Base-by-base conservation (phyloP, 352 stramenopile species). In the Thalassiosira mediterranea region DNA sequence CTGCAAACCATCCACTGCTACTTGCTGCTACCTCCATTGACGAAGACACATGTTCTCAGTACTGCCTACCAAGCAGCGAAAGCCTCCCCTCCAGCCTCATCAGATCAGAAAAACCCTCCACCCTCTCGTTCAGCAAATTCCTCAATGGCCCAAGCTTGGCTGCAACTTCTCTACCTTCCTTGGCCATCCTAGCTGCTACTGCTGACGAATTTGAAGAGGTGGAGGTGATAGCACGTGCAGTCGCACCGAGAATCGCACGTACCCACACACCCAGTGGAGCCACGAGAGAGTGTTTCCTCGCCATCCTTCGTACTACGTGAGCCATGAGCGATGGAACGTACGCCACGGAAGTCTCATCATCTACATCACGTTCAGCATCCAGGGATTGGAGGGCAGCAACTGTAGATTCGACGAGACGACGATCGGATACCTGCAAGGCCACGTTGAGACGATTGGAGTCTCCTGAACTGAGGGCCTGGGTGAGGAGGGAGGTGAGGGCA, bases 111-210 rank as follows among this genome's bases (percentile, higher is more conserved):
- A 92, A 92, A 49, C 78, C 79, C 63, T 90, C 83, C 34, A 88
- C 78, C 54, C 86, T 66, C 61, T 90, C 86, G 44, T 84, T 86
- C 25, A 92, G 48, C 46, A 92, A 83, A 78, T 92, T 90, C 54
- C 70, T 74, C 49, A 92, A 59, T 11, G 84, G 73, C 25, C 76
- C 66, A 44, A 92, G 62, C 56, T 76, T 76, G 37, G 70, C 70
- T 34, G 66, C 73, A 64, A 81, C 70, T 56, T 77, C 67, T 21
- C 67, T 67, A 25, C 46, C 73, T 29, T 79, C 67, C 46, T 47
- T 63, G 19, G 62, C 67, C 54, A 83, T 75, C 44, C 31, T 32
- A 29, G 57, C 47, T 53, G 70, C 47, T 3, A 66, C 46, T 10
- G 62, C 42, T 8, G 37, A 8, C 37, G 8, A 8, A 15, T 15